A percentile compares a stretch with the other conserved stretches of the same genome.
Evolutionary conservation across 208 protist species (phyloP).

Genomic region (Crithidia acanthocephali): DNA sequence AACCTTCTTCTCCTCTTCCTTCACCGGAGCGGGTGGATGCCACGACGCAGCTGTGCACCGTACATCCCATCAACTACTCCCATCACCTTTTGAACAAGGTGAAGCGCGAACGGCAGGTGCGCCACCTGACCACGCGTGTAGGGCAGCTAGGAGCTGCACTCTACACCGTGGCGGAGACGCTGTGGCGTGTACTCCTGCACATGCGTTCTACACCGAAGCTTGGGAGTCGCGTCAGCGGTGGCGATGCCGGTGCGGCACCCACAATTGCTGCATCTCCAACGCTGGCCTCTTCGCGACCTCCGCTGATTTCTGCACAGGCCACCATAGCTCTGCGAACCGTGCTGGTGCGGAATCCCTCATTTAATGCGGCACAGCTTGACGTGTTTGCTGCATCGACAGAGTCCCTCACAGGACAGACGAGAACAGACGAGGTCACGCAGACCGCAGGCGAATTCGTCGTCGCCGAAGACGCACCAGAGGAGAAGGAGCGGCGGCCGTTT

Average conservation of each 20-base stretch:
- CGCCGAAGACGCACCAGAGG: background rate
- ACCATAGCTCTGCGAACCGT: background rate
- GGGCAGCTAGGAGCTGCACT: constrained; percentile 21
- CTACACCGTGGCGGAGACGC: constrained; percentile 13
- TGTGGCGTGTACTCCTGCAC: constrained; percentile 25
- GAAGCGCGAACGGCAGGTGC: constrained; percentile 10
- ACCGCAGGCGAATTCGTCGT: background rate
- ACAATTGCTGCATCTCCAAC: background rate
- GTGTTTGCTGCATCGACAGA: too few relatives aligned
- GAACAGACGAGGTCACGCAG: constrained; percentile 5
- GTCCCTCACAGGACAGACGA: background rate
- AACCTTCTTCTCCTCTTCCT: too few relatives aligned
- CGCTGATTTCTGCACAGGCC: background rate
- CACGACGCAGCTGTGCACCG: constrained; percentile 50
- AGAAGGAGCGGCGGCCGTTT: constrained; percentile 27
- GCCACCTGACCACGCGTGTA: constrained; percentile 10
- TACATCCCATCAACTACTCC: constrained; percentile 37
- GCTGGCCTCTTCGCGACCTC: background rate
- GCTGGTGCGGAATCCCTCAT: background rate
- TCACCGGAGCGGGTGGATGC: constrained; percentile 1
- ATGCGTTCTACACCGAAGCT: background rate
- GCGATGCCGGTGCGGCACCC: too few relatives aligned
- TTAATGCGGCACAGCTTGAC: background rate
- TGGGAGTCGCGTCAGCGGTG: background rate
- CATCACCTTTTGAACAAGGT: constrained; percentile 43